Base-by-base conservation (phyloP, 2,329 filamentous ascomycete genomes). In the Pestalotiopsis sp. region DNA sequence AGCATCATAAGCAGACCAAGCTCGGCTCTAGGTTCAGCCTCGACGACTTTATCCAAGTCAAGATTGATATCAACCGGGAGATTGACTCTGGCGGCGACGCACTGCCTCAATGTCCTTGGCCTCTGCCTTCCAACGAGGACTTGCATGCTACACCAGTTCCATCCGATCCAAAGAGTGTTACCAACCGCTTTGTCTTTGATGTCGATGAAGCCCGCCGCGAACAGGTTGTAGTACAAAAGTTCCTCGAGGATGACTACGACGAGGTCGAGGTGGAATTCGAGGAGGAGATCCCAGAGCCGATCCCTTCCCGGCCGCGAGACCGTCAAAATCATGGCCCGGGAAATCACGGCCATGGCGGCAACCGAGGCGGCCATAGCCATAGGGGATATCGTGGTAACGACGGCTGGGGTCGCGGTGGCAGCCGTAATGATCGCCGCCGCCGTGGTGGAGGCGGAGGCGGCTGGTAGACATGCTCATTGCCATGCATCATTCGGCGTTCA, bases 21-120 rank as follows among this genome's bases (percentile, higher is more conserved):
- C 84, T 97, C 23, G 95, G 94, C 6, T 84, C 87, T 17, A 83
- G 88, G 62, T 92, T 93, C 79, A 88, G 91, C 61, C 85, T 95
- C 58, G 91, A 95, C 73, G 87, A 87, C 67, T 95, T 97, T 78
- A 93, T 98, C 76, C 89, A 92, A 72, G 90, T 97, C 73, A 93
- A 96, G 77, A 97, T 98, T 71, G 86, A 89, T 27, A 86, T 98
- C 71, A 98, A 98, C 80, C 89, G 93, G 75, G 92, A 97, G 80
- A 87, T 94, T 64, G 91, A 93, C 80, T 81, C 3, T 78, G 79
- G 72, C 77, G 36, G 36, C 11, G 20, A 36, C 20, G 57, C 66
- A 17, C 81, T 1, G 80, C 65, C 65, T 9, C 25, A 25, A 12
- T 39, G 27, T 36, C 65, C 39, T 23, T 45, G 20, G 17, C 52